A percentile compares a stretch with the other conserved stretches of the same genome.
Conservation (phyloP, 202 grass and related monocot species). For the Cymbopogon flexuosus region DNA sequence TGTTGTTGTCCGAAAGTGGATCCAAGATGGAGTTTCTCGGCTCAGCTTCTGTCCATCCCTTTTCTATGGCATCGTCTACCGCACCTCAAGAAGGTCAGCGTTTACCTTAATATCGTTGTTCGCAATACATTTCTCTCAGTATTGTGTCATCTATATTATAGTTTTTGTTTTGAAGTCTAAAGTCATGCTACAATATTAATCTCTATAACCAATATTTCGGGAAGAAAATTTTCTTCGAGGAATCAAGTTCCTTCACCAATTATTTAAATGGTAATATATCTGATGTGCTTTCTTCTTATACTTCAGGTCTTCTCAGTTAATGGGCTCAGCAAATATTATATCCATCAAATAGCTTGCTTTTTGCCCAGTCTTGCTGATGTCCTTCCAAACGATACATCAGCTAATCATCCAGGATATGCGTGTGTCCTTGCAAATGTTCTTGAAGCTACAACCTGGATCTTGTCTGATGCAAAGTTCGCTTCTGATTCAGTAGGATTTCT, state of each 20-base stretch:
- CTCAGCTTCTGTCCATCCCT: slow-evolving; percentile 82
- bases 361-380: slow-evolving; percentile 50
- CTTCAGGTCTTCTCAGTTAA: slow-evolving; percentile 74
- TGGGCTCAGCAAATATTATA: slow-evolving; percentile 68
- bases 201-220: background rate
- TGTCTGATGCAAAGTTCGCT: slow-evolving; percentile 67
- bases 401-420: slow-evolving; percentile 82
- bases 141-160: background rate
- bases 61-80: slow-evolving; percentile 87
- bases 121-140: slow-evolving; percentile 13
- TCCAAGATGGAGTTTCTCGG: slow-evolving; percentile 78
- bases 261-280: slow-evolving; percentile 16
- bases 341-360: slow-evolving; percentile 63
- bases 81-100: slow-evolving; percentile 80
- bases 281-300: slow-evolving; percentile 29
- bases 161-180: background rate
- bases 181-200: background rate
- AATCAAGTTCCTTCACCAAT: slow-evolving; percentile 11
- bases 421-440: slow-evolving; percentile 97
- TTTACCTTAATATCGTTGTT: slow-evolving; percentile 23
- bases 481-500: slow-evolving; percentile 59
- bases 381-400: slow-evolving; percentile 54
- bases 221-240: slow-evolving; percentile 7
- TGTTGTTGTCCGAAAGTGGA: slow-evolving; percentile 53
- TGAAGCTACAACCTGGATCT: slow-evolving; percentile 80